Evolutionary conservation across 306 rosid species (phyloP).

Genomic region (Aeschynomene evenia): DNA sequence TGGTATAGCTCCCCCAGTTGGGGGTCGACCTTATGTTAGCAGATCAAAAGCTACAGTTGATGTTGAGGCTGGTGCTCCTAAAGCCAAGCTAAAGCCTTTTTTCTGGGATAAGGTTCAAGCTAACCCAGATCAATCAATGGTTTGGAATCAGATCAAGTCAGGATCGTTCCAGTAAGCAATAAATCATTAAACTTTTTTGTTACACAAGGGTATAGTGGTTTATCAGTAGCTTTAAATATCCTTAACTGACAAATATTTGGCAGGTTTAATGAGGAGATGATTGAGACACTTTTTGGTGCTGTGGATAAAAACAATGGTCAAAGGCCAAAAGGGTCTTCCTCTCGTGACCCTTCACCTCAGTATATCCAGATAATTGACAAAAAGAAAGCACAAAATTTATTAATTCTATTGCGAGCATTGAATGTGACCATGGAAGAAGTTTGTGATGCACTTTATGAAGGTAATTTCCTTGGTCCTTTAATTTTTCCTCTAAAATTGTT

Average conservation of each 20-base stretch:
- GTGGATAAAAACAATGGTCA: slow-evolving; percentile 56
- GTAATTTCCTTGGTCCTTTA: slow-evolving; percentile 43
- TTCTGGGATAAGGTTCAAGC: slow-evolving; percentile 99
- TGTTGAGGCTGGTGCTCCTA: slow-evolving; percentile 55
- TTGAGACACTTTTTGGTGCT: slow-evolving; percentile 83
- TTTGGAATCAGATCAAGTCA: slow-evolving; percentile 91
- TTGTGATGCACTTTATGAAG: slow-evolving; percentile 81
- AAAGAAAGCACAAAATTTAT: slow-evolving; percentile 78
- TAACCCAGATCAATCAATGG: slow-evolving; percentile 90
- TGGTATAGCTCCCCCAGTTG: slow-evolving; percentile 40
- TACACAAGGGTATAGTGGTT: slow-evolving; percentile 21
- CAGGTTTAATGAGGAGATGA: slow-evolving; percentile 96
- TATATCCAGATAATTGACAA: slow-evolving; percentile 68
- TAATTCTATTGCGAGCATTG: slow-evolving; percentile 85
- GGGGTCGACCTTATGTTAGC: slow-evolving; percentile 44
- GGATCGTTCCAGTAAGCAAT: slow-evolving; percentile 96
- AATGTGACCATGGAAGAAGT: slow-evolving; percentile 90
- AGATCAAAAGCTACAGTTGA: slow-evolving; percentile 35
- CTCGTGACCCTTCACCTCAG: slow-evolving; percentile 57
- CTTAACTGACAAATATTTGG: slow-evolving; percentile 17
- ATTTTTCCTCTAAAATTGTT: slow-evolving; percentile 1
- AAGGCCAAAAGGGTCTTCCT: slow-evolving; percentile 59
- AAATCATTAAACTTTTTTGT: slow-evolving; percentile 16
- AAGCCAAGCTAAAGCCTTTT: slow-evolving; percentile 91
- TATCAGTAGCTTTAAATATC: slow-evolving; percentile 33